Percentiles rank a stretch among this genome's conserved stretches.
These are phyloP conservation scores for Ensete glaucum DNA, from an alignment of 176 grass and related monocot species.

Conservation along the genomic window DNA sequence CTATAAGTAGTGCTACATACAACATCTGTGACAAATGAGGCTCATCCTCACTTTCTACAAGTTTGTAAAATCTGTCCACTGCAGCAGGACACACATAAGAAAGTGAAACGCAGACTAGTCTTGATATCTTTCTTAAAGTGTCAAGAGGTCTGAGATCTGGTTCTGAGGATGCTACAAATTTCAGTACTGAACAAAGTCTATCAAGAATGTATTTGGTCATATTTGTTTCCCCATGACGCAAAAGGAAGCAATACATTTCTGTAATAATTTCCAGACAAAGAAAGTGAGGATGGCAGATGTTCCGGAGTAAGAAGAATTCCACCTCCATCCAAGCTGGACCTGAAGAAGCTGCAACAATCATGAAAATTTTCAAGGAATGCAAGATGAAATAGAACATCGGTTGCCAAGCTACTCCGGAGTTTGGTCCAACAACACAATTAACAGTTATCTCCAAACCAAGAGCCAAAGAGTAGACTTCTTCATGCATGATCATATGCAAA, in stretches of 20 bases:
- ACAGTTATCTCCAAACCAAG: slow-evolving; percentile 70
- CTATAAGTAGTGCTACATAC: slow-evolving; percentile 57
- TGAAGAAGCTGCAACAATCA: slow-evolving; percentile 56
- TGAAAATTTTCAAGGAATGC: slow-evolving; percentile 69
- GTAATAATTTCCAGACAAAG: slow-evolving; percentile 69
- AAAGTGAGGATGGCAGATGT: slow-evolving; percentile 72
- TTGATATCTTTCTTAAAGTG: slow-evolving; percentile 48
- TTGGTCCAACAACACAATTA: slow-evolving; percentile 28
- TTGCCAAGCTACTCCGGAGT: slow-evolving; percentile 54
- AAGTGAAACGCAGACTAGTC: slow-evolving; percentile 44
- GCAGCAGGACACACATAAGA: slow-evolving; percentile 47
- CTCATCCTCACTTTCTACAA: slow-evolving; percentile 34
- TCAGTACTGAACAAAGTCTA: slow-evolving; percentile 42
- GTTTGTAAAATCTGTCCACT: slow-evolving; percentile 56
- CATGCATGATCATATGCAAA: slow-evolving; percentile 39
- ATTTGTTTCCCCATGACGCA: slow-evolving; percentile 52
- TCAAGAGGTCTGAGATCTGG: slow-evolving; percentile 36
- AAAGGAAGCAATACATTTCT: slow-evolving; percentile 75
- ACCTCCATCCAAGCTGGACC: slow-evolving; percentile 53
- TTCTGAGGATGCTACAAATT: slow-evolving; percentile 46
- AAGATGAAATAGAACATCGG: slow-evolving; percentile 54
- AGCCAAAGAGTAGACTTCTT: slow-evolving; percentile 60
- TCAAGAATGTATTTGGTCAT: slow-evolving; percentile 39
- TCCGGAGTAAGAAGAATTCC: slow-evolving; percentile 62
- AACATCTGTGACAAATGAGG: slow-evolving; percentile 35